Evolutionary conservation across 2,329 filamentous ascomycete genomes (phyloP), one percentile per base, ranked within the genome.

Genomic region (Aspergillus sp.): DNA sequence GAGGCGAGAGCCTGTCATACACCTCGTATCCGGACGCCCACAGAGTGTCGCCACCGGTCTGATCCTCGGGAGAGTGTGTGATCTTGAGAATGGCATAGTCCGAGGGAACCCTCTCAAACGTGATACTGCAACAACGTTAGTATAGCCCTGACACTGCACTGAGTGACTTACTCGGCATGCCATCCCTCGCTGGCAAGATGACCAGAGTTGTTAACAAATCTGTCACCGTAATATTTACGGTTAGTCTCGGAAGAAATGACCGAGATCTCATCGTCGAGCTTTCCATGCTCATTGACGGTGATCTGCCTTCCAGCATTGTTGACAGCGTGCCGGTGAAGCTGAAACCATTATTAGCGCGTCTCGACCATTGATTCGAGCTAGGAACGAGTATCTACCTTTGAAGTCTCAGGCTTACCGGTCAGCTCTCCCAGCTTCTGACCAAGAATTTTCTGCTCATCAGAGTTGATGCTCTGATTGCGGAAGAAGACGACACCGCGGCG

Each of bases 401-500:
- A 89, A 1, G 82, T 81, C 0, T 77, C 65, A 0, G 88, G 88
- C 64, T 85, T 86, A 45, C 87, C 87, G 0, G 83, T 81, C 15
- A 90, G 77, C 67, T 85, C 78, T 4, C 88, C 88, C 1, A 91
- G 80, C 1, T 82, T 81, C 8, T 86, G 79, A 31, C 85, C 84
- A 0, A 91, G 80, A 57, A 87, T 79, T 76, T 91, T 91, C 68
- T 90, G 87, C 1, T 88, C 80, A 1, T 87, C 85, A 68, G 89
- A 83, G 64, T 82, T 83, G 41, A 90, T 75, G 68, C 82, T 79
- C 66, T 85, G 78, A 65, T 91, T 89, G 23, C 84, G 82, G 17
- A 88, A 84, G 76, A 91, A 89, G 22, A 91, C 87, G 4, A 91
- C 89, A 6, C 88, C 88, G 0, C 89, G 85, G 59, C 86, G 84